Conservation (phyloP, 495 filamentous ascomycete species). For the Penicillium crystallinum region DNA sequence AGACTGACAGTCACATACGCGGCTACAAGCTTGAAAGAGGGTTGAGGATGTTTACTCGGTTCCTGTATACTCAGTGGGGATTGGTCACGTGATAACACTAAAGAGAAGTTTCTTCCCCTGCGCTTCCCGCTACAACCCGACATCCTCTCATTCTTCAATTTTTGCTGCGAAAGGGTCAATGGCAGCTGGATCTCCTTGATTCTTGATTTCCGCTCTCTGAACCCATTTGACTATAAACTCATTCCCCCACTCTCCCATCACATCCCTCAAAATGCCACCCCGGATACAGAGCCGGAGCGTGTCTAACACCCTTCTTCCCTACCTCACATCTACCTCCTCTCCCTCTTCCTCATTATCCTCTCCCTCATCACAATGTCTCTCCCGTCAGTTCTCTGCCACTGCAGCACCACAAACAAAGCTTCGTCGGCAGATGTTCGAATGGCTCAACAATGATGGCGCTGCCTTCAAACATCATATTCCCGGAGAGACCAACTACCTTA, state of each 20-base stretch:
- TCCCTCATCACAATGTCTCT: conserved; percentile 19
- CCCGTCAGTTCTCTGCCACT: conserved; percentile 47
- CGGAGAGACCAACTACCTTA: conserved; percentile 63
- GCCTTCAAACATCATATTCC: conserved; percentile 51
- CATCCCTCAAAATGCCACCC: conserved; percentile 34
- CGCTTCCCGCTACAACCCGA: conserved; percentile 12
- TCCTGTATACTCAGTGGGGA: not conserved
- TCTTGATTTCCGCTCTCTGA: not conserved
- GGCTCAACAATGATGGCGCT: conserved; percentile 58
- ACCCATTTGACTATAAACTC: not conserved
- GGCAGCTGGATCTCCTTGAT: conserved; percentile 4
- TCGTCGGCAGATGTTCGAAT: conserved; percentile 59
- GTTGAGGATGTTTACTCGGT: not conserved
- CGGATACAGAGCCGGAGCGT: conserved; percentile 40
- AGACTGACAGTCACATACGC: not conserved
- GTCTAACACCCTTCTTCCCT: conserved; percentile 37
- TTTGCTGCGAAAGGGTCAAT: conserved; percentile 7
- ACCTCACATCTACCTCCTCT: conserved; percentile 26
- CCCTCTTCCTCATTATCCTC: conserved; percentile 15
- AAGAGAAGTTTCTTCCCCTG: conserved; percentile 40
- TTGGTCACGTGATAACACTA: conserved; percentile 28
- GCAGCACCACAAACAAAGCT: conserved; percentile 38
- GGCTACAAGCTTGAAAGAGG: not conserved
- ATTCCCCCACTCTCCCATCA: not conserved
- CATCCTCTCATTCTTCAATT: conserved; percentile 18